Conservation (phyloP, 305 asterid species). For the Ruellia speciosa region DNA sequence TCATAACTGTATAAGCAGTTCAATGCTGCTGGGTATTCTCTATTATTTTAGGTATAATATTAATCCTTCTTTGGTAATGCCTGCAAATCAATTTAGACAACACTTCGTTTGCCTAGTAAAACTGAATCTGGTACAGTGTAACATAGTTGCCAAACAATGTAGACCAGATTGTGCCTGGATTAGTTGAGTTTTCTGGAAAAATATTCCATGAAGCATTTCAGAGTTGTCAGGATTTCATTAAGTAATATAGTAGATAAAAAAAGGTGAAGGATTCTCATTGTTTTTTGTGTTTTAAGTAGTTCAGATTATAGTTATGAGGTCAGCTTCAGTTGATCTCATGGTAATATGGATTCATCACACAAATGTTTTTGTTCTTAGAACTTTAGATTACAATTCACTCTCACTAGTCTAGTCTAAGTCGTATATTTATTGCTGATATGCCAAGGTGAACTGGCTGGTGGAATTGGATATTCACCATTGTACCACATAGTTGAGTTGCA, state of each 20-base stretch:
- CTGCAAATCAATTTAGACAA: not conserved
- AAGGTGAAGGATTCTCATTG: too few relatives aligned
- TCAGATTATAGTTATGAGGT: too few relatives aligned
- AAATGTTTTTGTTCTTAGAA: not conserved
- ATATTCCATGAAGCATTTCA: too few relatives aligned
- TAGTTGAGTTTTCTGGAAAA: not conserved
- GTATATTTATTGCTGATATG: too few relatives aligned
- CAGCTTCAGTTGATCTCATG: too few relatives aligned
- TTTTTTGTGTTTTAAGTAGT: too few relatives aligned
- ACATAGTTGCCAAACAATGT: not conserved
- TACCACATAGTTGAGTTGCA: constrained; percentile 1
- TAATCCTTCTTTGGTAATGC: too few relatives aligned
- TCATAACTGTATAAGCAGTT: too few relatives aligned
- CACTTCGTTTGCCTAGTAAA: not conserved
- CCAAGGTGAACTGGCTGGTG: not conserved
- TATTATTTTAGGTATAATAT: too few relatives aligned
- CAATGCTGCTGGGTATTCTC: too few relatives aligned
- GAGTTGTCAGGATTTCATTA: too few relatives aligned
- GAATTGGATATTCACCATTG: not conserved
- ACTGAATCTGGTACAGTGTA: not conserved
- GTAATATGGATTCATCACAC: not conserved
- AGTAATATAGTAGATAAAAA: too few relatives aligned
- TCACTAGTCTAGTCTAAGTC: not conserved
- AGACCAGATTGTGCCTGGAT: not conserved
- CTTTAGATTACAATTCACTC: not conserved